Conservation (phyloP, 495 filamentous ascomycete genomes). For the Thozetella sp. region DNA sequence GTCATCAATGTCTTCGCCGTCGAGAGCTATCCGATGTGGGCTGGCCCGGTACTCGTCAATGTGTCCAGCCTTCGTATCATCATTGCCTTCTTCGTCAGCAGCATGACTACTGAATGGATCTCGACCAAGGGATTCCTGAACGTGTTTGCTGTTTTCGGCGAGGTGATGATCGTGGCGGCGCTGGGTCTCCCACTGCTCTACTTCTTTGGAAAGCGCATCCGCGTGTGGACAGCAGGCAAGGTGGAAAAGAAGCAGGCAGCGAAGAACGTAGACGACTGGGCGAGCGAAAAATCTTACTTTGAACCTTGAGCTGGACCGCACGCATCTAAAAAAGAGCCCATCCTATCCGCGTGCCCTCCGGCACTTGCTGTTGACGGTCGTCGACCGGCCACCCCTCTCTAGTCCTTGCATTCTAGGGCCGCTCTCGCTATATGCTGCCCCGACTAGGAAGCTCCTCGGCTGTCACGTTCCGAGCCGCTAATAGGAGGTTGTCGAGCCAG, state of each 20-base stretch:
- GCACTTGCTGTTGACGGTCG: no score
- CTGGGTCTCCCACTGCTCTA: slow-evolving; percentile 20
- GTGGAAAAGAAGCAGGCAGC: neutral
- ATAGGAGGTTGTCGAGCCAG: no score
- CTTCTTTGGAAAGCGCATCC: slow-evolving; percentile 19
- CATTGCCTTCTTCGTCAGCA: slow-evolving; percentile 21
- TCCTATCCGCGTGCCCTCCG: no score
- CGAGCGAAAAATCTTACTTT: neutral
- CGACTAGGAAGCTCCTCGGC: no score
- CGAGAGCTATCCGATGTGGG: slow-evolving; percentile 28
- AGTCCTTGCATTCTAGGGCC: no score
- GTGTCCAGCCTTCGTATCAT: slow-evolving; percentile 23
- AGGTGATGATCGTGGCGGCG: slow-evolving; percentile 20
- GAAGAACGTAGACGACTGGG: neutral
- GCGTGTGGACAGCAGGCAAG: slow-evolving; percentile 14
- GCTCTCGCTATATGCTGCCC: no score
- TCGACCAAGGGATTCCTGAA: slow-evolving; percentile 15
- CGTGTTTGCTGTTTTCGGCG: slow-evolving; percentile 21
- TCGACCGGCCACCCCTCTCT: no score
- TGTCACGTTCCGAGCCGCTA: no score
- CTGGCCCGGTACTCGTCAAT: slow-evolving; percentile 26
- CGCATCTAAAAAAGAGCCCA: neutral
- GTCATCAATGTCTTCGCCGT: slow-evolving; percentile 22
- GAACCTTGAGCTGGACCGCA: neutral
- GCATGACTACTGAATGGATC: slow-evolving; percentile 17